phyloP scores from a whole-genome alignment of 1,139 yeast species.

The Magnusiomyces paraingens region DNA sequence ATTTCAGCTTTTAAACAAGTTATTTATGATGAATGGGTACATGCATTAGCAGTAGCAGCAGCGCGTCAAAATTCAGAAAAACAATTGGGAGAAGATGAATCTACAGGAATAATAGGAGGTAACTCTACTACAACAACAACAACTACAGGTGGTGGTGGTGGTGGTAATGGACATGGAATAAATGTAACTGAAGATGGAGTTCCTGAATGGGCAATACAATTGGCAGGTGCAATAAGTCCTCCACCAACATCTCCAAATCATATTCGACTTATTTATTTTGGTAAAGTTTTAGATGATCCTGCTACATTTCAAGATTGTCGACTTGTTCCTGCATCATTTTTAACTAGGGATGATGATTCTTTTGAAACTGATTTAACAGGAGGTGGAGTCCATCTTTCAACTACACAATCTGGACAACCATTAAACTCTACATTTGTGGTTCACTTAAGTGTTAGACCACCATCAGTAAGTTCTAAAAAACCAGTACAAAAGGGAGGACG shows the following conservation, averaged over 20 bases:
- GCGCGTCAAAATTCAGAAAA: background rate
- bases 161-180: background rate
- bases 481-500: conserved; percentile 74
- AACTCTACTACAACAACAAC: too few relatives aligned
- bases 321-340: conserved; percentile 12
- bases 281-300: conserved; percentile 28
- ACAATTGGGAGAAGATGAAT: background rate
- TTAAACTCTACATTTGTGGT: background rate
- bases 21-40: conserved; percentile 17
- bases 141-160: too few relatives aligned
- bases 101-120: too few relatives aligned
- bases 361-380: too few relatives aligned
- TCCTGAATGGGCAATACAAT: conserved; percentile 25
- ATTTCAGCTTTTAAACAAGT: conserved; percentile 23
- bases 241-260: conserved; percentile 12
- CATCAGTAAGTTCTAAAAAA: conserved; percentile 29
- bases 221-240: conserved; percentile 18
- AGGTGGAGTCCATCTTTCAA: too few relatives aligned
- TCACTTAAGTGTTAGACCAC: background rate
- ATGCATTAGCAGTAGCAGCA: conserved; percentile 18
- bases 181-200: background rate
- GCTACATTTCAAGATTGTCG: conserved; percentile 24
- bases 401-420: too few relatives aligned
- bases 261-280: conserved; percentile 29
- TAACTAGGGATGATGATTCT: too few relatives aligned